Evolutionary conservation across 2,329 filamentous ascomycete species (phyloP).

Genomic region (Venturiaceae sp.): DNA sequence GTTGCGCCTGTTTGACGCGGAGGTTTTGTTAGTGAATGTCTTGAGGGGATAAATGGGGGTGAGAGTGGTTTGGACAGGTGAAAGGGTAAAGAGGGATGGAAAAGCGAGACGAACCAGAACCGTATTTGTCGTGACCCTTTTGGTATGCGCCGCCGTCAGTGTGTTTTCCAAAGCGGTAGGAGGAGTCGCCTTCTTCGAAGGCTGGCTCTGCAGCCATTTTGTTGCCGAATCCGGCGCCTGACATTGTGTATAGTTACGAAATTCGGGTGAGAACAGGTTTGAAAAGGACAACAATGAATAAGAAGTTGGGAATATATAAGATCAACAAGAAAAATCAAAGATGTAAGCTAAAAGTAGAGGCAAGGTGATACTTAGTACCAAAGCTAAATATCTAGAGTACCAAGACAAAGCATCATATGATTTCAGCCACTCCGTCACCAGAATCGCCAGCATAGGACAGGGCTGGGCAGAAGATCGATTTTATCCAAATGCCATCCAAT

Average conservation of each 20-base stretch:
- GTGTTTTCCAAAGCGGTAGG: constrained; percentile 15
- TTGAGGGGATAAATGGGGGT: not conserved
- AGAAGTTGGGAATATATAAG: not conserved
- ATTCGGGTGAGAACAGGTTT: too few species aligned
- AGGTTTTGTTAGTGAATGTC: not conserved
- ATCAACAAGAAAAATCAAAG: not conserved
- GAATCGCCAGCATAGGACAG: not conserved
- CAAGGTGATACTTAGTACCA: too few species aligned
- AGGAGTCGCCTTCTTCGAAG: constrained; percentile 16
- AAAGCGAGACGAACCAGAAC: not conserved
- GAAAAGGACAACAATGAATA: too few species aligned
- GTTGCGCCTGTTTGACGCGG: constrained; percentile 14
- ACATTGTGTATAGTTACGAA: not conserved
- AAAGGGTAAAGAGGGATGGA: not conserved
- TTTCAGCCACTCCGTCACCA: not conserved
- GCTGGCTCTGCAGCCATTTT: constrained; percentile 13
- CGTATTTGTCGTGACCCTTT: constrained; percentile 13
- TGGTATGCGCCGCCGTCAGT: constrained; percentile 19
- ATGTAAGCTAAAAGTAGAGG: not conserved
- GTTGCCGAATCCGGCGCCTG: constrained; percentile 12
- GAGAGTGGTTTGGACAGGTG: not conserved
- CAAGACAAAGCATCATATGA: not conserved
- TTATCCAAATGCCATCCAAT: not conserved
- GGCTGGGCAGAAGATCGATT: not conserved
- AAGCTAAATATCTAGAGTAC: too few species aligned